Evolutionary conservation across 441 rosid species (phyloP).

Genomic region (Populus hybrid): DNA sequence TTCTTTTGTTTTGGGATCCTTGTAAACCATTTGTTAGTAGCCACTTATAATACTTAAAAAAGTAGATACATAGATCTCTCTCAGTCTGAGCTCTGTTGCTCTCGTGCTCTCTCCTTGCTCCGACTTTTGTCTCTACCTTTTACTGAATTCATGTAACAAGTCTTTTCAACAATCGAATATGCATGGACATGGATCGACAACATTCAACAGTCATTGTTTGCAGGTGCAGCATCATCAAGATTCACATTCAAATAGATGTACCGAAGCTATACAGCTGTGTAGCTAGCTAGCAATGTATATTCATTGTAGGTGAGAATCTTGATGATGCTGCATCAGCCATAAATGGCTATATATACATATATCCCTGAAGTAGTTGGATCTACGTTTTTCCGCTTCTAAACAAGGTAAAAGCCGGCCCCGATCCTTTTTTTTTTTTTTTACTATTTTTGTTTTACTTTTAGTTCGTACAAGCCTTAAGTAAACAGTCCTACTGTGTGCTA

Average conservation of each 20-base stretch:
- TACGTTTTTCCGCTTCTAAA: slow-evolving; percentile 9
- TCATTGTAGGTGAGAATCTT: no score
- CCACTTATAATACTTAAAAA: slow-evolving; percentile 9
- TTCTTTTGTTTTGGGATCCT: background rate
- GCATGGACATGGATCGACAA: background rate
- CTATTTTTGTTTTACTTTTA: background rate
- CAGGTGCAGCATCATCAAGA: slow-evolving; percentile 43
- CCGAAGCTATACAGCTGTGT: no score
- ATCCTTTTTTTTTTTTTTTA: background rate
- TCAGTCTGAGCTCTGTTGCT: background rate
- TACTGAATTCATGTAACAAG: background rate
- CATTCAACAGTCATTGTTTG: slow-evolving; percentile 48
- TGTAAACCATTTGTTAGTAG: slow-evolving; percentile 1
- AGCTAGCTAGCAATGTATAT: no score
- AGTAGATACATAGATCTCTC: slow-evolving; percentile 9
- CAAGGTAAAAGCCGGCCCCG: slow-evolving; percentile 5
- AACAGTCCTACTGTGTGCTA: background rate
- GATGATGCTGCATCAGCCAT: slow-evolving; percentile 85
- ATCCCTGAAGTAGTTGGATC: slow-evolving; percentile 13
- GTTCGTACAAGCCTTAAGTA: background rate
- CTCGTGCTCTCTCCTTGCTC: background rate
- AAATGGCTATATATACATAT: slow-evolving; percentile 33
- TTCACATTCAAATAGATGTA: no score
- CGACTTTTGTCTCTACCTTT: background rate
- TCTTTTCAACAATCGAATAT: background rate